Evolutionary conservation across 192 early-diverging fungal genomes (phyloP).

Genomic region (Martensiomyces pterosporus): DNA sequence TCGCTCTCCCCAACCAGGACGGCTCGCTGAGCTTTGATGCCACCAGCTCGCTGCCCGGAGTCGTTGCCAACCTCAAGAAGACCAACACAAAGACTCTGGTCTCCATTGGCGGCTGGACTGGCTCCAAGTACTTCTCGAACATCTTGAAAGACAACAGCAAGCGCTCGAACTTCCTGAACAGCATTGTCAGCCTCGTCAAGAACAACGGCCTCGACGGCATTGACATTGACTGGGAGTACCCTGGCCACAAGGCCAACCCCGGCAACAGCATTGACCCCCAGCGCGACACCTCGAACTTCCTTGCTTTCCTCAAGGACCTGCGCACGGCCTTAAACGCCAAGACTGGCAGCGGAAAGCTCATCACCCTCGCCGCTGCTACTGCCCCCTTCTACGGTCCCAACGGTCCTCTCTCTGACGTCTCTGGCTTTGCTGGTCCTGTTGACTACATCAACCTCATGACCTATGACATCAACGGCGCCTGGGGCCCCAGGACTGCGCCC

Average conservation of each 20-base stretch:
- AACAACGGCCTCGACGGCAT: conserved; percentile 53
- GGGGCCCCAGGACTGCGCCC: conserved; percentile 51
- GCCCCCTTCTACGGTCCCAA: conserved; percentile 52
- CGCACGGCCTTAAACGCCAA: conserved; percentile 47
- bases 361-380: conserved; percentile 58
- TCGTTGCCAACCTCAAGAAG: conserved; percentile 7
- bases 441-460: conserved; percentile 65
- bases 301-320: conserved; percentile 55
- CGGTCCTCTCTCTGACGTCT: conserved; percentile 49
- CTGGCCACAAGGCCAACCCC: conserved; percentile 54
- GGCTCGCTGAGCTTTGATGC: conserved; percentile 12
- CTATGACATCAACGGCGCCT: conserved; percentile 56
- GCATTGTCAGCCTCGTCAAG: conserved; percentile 30
- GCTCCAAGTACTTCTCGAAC: conserved; percentile 55
- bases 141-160: conserved; percentile 36
- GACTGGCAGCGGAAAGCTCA: conserved; percentile 47
- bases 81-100: conserved; percentile 49
- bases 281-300: conserved; percentile 60
- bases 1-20: conserved; percentile 33
- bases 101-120: conserved; percentile 70
- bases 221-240: conserved; percentile 61
- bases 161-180: conserved; percentile 29
- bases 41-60: conserved; percentile 2
- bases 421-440: conserved; percentile 53
- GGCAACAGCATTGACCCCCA: conserved; percentile 49